Evolutionary conservation across 805 yeast genomes (phyloP), one percentile per base, ranked within the genome.

Genomic region (Saccharomycopsis fermentans): DNA sequence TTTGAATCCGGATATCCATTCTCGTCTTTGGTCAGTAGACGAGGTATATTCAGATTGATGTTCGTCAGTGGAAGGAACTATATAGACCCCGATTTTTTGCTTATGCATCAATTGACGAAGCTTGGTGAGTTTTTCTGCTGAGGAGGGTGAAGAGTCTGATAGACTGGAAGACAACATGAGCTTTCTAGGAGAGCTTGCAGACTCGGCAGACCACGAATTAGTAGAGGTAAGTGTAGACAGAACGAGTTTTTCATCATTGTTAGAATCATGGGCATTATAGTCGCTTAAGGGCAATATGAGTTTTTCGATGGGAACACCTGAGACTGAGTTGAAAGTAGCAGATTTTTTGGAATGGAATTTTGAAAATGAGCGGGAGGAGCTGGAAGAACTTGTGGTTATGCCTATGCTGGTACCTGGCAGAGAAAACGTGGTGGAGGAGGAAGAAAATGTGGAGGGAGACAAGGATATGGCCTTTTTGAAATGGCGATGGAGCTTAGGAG

Each of bases 41-140:
- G 83, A 73, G 26, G 81, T 81, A 62, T 81, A 81, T 66, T 82
- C 86, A n/a, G 80, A 74, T 68, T 81, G 86, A 68, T 82, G 87
- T 55, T 79, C 81, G 68, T 82, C 87, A 67, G 81, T 84, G 9
- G 83, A 77, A 1, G 77, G 77, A 8, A 82, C 70, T 54, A 82
- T 76, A 66, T 82, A 82, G n/a, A 79, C 80, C 3, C 77, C 82
- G 37, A 81, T 66, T 56, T 75, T 70, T 63, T 74, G 63, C 17
- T 69, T 69, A 17, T 66, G 70, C 86, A 82, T 82, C 26, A 73
- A 64, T 37, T 65, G 60, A 29, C 86, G 68, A 54, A 82, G 66
- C 17, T 66, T 66, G 1, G 43, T 57, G 51, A 81, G 69, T 52
- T 79, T 72, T 17, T 68, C 67, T 39, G 69, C 65, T 8, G 77